Evolutionary conservation across 352 stramenopile genomes (phyloP).

Genomic region (Phytopythium helicoides): DNA sequence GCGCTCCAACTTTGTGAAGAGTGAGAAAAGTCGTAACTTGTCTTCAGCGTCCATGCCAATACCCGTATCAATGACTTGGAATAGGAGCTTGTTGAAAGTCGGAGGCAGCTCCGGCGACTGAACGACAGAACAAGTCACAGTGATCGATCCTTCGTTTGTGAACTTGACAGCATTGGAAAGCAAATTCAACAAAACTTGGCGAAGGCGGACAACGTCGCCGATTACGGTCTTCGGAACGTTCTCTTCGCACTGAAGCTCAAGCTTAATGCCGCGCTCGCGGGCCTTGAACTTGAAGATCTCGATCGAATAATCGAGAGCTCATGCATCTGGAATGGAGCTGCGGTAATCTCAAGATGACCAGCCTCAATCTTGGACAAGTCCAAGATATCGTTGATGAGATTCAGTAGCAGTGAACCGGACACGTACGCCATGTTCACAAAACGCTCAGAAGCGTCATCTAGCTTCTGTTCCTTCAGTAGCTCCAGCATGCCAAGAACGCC

Average conservation of each 20-base stretch:
- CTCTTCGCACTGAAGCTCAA: conserved; percentile 67
- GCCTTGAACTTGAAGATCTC: conserved; percentile 91
- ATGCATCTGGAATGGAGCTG: conserved; percentile 79
- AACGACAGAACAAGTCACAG: conserved; percentile 67
- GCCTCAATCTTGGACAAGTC: conserved; percentile 93
- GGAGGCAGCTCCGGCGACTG: conserved; percentile 60
- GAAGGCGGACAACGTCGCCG: conserved; percentile 71
- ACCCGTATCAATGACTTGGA: conserved; percentile 87
- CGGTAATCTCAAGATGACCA: conserved; percentile 89
- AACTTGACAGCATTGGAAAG: conserved; percentile 89
- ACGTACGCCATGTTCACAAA: conserved; percentile 88
- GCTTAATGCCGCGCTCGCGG: conserved; percentile 80
- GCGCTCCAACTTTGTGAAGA: conserved; percentile 82
- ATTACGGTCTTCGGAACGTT: conserved; percentile 69
- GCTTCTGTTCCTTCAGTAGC: conserved; percentile 71
- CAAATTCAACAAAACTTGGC: conserved; percentile 80
- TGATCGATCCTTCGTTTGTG: conserved; percentile 80
- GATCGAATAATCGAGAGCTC: conserved; percentile 84
- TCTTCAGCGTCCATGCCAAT: conserved; percentile 81
- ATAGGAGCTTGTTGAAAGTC: conserved; percentile 69
- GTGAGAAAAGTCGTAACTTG: conserved; percentile 75
- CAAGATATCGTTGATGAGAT: conserved; percentile 92
- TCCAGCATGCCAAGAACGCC: conserved; percentile 84
- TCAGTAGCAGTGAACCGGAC: conserved; percentile 83
- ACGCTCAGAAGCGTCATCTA: conserved; percentile 58